A percentile compares a stretch with the other conserved stretches of the same genome.
phyloP scores from a whole-genome alignment of 306 rosid genomes.

The Vigna unguiculata region DNA sequence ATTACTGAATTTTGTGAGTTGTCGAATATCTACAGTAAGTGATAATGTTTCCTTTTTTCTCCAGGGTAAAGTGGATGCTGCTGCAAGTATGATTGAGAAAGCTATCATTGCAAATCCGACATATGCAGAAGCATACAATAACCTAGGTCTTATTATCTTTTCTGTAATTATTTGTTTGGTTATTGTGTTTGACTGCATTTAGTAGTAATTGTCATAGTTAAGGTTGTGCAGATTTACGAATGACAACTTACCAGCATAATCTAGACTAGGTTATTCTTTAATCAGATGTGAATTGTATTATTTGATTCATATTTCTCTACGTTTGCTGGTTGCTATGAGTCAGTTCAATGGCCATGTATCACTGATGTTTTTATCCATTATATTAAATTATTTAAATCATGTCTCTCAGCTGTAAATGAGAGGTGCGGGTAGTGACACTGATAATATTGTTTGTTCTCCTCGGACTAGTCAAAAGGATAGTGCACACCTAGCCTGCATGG shows the following conservation, averaged over 20 bases:
- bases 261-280: constrained; percentile 23
- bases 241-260: not conserved
- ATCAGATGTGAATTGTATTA: not conserved
- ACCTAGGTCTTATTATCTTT: constrained; percentile 67
- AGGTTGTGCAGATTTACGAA: not conserved
- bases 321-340: not conserved
- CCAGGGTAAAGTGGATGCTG: constrained; percentile 99
- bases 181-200: not conserved
- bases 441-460: not conserved
- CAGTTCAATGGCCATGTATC: not conserved
- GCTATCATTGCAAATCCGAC: constrained; percentile 97
- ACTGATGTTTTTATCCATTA: not conserved
- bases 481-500: not conserved
- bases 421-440: not conserved
- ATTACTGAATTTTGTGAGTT: constrained; percentile 40
- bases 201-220: not conserved
- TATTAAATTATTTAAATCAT: not conserved
- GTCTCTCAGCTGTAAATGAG: not conserved
- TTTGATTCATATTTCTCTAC: not conserved
- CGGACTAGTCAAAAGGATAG: not conserved
- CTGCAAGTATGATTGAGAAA: constrained; percentile 98
- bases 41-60: constrained; percentile 44
- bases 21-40: constrained; percentile 37
- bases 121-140: constrained; percentile 97
- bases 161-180: not conserved